These are phyloP conservation scores for Wickerhamomyces sp. DNA, from an alignment of 1,139 yeast species.

Conservation along the genomic window DNA sequence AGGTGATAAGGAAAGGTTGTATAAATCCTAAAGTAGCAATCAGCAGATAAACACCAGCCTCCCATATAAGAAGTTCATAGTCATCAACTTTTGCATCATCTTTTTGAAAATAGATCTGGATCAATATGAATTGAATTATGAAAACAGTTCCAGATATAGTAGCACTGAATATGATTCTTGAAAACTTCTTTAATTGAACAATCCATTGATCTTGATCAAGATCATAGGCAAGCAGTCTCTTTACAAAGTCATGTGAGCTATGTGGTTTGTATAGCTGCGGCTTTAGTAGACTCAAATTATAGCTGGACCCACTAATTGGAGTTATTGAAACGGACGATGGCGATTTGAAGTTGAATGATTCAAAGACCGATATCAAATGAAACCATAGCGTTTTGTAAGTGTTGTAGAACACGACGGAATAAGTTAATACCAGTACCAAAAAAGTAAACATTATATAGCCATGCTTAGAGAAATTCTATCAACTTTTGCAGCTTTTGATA, in stretches of 20 bases:
- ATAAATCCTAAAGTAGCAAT: conserved; percentile 16
- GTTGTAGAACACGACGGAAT: conserved; percentile 10
- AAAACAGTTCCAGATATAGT: conserved; percentile 17
- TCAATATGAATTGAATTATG: conserved; percentile 20
- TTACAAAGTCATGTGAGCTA: conserved; percentile 10
- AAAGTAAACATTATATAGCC: not conserved
- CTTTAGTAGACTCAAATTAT: conserved; percentile 1
- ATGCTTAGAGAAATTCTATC: too few species aligned
- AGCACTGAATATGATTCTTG: conserved; percentile 17
- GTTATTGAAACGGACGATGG: conserved; percentile 1
- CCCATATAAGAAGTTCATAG: conserved; percentile 13
- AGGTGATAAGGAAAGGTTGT: conserved; percentile 30
- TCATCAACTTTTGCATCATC: conserved; percentile 6
- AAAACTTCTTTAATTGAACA: conserved; percentile 5
- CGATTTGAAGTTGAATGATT: conserved; percentile 10
- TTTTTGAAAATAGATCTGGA: conserved; percentile 10
- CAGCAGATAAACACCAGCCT: conserved; percentile 5
- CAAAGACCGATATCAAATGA: conserved; percentile 20
- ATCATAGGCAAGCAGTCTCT: conserved; percentile 4
- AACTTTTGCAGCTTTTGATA: too few species aligned
- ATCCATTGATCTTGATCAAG: conserved; percentile 4
- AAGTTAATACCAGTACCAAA: conserved; percentile 5
- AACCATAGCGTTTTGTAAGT: conserved; percentile 18
- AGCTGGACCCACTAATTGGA: not conserved
- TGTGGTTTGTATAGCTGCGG: conserved; percentile 2